These are phyloP conservation scores for Acanthamoeba lenticulata DNA, from an alignment of 208 protist genomes.

Conservation along the genomic window DNA sequence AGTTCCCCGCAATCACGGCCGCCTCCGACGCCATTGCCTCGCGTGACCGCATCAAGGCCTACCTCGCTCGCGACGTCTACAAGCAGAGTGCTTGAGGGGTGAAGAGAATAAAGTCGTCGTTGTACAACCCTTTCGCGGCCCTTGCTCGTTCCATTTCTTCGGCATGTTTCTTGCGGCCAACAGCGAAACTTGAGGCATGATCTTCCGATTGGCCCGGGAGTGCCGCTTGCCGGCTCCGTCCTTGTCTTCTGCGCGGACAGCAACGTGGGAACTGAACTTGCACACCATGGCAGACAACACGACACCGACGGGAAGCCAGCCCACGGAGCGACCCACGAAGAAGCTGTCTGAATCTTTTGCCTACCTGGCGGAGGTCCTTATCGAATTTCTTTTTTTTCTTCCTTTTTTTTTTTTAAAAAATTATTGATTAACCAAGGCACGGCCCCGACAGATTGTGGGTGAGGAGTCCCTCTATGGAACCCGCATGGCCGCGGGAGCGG, in stretches of 20 bases:
- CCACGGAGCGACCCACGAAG: background rate
- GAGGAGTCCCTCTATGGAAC: slow-evolving; percentile 49
- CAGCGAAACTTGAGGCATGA: too few species aligned
- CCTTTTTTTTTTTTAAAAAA: background rate
- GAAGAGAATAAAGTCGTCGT: too few species aligned
- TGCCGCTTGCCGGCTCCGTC: too few species aligned
- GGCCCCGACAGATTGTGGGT: slow-evolving; percentile 57
- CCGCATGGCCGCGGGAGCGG: background rate
- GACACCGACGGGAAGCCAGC: too few species aligned
- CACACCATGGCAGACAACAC: too few species aligned
- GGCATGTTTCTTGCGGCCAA: too few species aligned
- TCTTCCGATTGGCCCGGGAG: too few species aligned
- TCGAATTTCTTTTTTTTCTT: background rate
- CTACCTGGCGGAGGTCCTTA: background rate
- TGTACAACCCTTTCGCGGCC: too few species aligned
- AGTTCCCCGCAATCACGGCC: background rate
- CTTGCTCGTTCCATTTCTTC: too few species aligned
- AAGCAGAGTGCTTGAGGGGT: too few species aligned
- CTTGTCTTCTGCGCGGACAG: too few species aligned
- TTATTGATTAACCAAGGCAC: background rate
- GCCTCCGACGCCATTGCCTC: background rate
- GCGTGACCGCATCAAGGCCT: background rate
- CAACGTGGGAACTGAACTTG: too few species aligned
- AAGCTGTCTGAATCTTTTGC: slow-evolving; percentile 12
- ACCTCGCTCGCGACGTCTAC: slow-evolving; percentile 36